Conservation (phyloP, 352 stramenopile species). For the Globisporangium solare region DNA sequence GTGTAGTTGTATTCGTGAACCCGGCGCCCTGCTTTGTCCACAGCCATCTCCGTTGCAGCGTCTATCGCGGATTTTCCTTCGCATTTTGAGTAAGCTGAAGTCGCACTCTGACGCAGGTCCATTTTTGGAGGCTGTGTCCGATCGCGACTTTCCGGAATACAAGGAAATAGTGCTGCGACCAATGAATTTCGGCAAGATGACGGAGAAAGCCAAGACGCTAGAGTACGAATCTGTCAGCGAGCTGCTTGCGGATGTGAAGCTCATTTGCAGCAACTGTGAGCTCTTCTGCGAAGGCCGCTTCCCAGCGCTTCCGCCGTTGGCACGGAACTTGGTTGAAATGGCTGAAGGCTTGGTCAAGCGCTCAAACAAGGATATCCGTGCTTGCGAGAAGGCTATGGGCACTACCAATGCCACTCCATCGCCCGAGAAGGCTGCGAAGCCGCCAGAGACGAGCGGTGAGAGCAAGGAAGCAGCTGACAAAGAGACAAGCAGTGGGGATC, state of each 20-base stretch:
- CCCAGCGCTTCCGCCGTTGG: slow-evolving; percentile 66
- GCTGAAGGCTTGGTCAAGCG: slow-evolving; percentile 66
- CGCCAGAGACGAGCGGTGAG: background rate
- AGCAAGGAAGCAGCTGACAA: slow-evolving; percentile 12
- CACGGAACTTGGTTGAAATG: slow-evolving; percentile 62
- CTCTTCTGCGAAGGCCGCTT: slow-evolving; percentile 81
- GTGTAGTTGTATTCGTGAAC: slow-evolving; percentile 25
- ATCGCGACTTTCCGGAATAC: slow-evolving; percentile 79
- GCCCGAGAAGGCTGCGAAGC: slow-evolving; percentile 12
- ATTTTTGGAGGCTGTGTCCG: slow-evolving; percentile 77
- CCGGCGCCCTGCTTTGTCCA: slow-evolving; percentile 45
- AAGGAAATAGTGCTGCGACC: slow-evolving; percentile 76
- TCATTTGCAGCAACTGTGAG: slow-evolving; percentile 75
- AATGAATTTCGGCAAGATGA: slow-evolving; percentile 68
- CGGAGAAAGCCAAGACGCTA: slow-evolving; percentile 42
- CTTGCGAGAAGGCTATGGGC: slow-evolving; percentile 35
- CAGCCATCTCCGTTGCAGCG: slow-evolving; percentile 55
- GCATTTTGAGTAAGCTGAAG: slow-evolving; percentile 60
- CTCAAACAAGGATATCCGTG: slow-evolving; percentile 56
- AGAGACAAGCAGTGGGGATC: slow-evolving; percentile 1
- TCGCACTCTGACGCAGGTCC: slow-evolving; percentile 53
- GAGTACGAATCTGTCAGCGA: slow-evolving; percentile 48
- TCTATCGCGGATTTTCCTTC: slow-evolving; percentile 55
- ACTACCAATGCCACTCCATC: slow-evolving; percentile 2
- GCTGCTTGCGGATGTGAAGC: slow-evolving; percentile 62